phyloP scores from a whole-genome alignment of 1,284 basidiomycete genomes.

The Rhodotorula sp. region DNA sequence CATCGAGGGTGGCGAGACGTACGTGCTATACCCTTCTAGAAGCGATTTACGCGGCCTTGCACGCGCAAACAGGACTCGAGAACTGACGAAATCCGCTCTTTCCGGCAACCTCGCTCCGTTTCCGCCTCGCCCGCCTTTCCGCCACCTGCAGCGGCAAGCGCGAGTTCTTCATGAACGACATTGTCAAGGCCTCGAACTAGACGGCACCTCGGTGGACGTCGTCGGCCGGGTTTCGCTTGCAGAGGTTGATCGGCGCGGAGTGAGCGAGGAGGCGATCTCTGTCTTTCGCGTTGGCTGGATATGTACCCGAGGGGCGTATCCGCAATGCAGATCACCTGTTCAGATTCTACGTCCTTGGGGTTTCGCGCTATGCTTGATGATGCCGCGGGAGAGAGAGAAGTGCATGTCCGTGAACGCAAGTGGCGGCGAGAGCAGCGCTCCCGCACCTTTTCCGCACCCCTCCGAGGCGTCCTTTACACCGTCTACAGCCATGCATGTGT shows the following conservation, averaged over 20 bases:
- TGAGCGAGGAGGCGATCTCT: background rate
- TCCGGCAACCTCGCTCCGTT: background rate
- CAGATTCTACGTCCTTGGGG: background rate
- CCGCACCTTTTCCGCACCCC: background rate
- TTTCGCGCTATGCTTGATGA: background rate
- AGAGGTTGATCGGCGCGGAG: background rate
- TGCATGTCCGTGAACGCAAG: background rate
- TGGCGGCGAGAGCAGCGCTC: no score
- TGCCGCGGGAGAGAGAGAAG: background rate
- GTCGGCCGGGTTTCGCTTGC: background rate
- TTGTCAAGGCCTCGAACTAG: slow-evolving; percentile 37
- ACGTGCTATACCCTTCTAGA: background rate
- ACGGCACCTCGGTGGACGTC: background rate
- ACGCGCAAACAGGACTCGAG: background rate
- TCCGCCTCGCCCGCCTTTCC: slow-evolving; percentile 53
- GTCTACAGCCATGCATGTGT: background rate
- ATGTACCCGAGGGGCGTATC: no score
- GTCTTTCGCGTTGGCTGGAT: background rate
- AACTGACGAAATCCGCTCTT: background rate
- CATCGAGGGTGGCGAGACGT: slow-evolving; percentile 48
- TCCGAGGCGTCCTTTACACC: background rate
- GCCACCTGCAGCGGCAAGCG: slow-evolving; percentile 67
- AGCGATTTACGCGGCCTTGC: background rate
- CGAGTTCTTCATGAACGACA: slow-evolving; percentile 43
- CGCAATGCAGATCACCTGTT: background rate